Evolutionary conservation across 805 yeast species (phyloP), one percentile per base, ranked within the genome.

Genomic region (Pichia phayaonensis): DNA sequence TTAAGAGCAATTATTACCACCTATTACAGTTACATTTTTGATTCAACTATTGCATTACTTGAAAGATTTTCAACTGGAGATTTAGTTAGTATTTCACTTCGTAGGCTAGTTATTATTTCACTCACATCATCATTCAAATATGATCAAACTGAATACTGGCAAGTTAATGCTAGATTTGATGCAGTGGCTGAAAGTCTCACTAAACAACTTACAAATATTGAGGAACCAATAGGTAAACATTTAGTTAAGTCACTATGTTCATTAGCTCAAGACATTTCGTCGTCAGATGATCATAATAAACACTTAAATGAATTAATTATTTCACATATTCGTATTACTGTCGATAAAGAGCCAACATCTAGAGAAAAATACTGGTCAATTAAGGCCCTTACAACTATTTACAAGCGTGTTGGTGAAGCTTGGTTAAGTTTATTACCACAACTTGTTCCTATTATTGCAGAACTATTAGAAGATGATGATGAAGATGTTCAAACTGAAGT

Each of bases 91-190:
- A 66, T 75, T 44, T 79, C 80, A 55, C 71, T 90, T 58, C 83
- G 89, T 68, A 81, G 96, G 69, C 68, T 87, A 40, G 66, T 90
- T 21, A 70, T 90, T 48, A 82, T 79, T 55, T 82, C 96, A 0
- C 70, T 94, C 55, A 79, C 83, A 0, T 76, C 88, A 1, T 85
- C 97, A 1, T 90, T 94, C 72, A 86, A 83, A 61, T 84, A 82
- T 61, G 97, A 92, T 62, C 87, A 84, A 62, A 96, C 86, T 59
- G 99, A 94, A 61, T 94, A 87, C 71, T 94, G 99, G 99, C 84
- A 86, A 52, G 81, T 89, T 43, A 84, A 84, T 47, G 79, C 89
- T 24, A 80, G 99, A 64, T 94, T 89, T 64, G 95, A 86, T 40
- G 69, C 80, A 47, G 75, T 90, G 24, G 76, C 83, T 16, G 74